Percentiles rank a stretch among this genome's conserved stretches.
phyloP scores from a whole-genome alignment of 129 eudicot genomes.

The Smallanthus sonchifolius region DNA sequence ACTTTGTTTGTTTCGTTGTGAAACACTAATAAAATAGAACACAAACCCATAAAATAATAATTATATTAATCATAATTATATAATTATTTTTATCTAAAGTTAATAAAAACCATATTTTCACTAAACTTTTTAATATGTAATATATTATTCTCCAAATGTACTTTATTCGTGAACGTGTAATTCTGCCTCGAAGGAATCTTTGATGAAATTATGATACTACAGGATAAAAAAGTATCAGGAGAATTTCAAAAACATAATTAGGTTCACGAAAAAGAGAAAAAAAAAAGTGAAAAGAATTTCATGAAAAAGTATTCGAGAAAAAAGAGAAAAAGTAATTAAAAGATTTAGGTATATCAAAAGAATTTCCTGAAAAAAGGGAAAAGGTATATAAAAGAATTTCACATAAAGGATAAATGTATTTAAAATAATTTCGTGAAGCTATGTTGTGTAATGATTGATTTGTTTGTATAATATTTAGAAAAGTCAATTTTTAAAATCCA shows the following conservation, averaged over 20 bases:
- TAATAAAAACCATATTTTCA: too few species aligned
- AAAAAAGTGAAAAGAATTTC: background rate
- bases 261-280: constrained; percentile 1
- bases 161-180: background rate
- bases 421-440: background rate
- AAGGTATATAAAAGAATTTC: background rate
- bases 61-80: too few species aligned
- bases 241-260: background rate
- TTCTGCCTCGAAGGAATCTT: background rate
- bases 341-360: background rate
- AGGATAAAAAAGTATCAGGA: background rate
- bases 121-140: too few species aligned
- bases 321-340: background rate
- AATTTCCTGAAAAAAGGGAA: background rate
- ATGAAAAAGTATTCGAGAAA: constrained; percentile 2
- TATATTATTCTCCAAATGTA: background rate
- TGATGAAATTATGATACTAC: background rate
- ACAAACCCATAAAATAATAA: too few species aligned
- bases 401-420: background rate
- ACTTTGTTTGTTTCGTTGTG: too few species aligned
- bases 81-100: too few species aligned
- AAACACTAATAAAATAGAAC: too few species aligned
- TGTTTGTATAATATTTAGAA: background rate
- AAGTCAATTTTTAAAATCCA: too few species aligned
- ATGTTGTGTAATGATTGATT: background rate